Base-by-base conservation (phyloP, 1,284 basidiomycete genomes). In the Trametes pubescens region DNA sequence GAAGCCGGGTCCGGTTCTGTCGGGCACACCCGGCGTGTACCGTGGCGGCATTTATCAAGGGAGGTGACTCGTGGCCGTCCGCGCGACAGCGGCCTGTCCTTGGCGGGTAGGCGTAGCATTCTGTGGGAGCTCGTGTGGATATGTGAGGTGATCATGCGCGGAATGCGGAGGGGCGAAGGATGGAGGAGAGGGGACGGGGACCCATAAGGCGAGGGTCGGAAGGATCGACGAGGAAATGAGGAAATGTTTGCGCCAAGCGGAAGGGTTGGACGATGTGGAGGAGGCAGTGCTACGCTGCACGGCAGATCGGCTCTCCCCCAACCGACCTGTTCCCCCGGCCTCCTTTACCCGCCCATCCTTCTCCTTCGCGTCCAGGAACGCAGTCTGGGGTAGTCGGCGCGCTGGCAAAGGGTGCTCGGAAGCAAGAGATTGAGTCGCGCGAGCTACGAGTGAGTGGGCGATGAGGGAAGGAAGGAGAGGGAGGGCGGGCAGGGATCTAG, bases 201-300 rank as follows among this genome's bases (percentile, higher is more conserved):
- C 53, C 52, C 24, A 53, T 35, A 53, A 51, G 35, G 52, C 38
- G 38, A 54, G 22, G 37, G 38, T 54, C 53, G 55, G 55, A 24
- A n/a, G 32, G 44, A 47, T 47, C 44, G 44, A 22, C 32, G 32
- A 35, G n/a, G n/a, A 13, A 26, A 34, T 46, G 24, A n/a, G n/a
- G n/a, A n/a, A n/a, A n/a, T 16, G 5, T 10, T 11, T 47, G 11
- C 13, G 29, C 49, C 49, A 35, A 51, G 29, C 3, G 2, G 14
- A 18, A 51, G 24, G 18, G 35, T 21, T 26, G 26, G 38, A 47
- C 44, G 32, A 48, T 58, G 57, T 32, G 57, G 57, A 58, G 57
- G 57, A 58, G 57, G 57, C 57, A 16, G 57, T 58, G 57, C 49
- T 49, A 7, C 14, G 1, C 13, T 21, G 14, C 40, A n/a, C 47